Evolutionary conservation across 495 filamentous ascomycete genomes (phyloP).

Genomic region (Paragyromitra xinjiangensis): DNA sequence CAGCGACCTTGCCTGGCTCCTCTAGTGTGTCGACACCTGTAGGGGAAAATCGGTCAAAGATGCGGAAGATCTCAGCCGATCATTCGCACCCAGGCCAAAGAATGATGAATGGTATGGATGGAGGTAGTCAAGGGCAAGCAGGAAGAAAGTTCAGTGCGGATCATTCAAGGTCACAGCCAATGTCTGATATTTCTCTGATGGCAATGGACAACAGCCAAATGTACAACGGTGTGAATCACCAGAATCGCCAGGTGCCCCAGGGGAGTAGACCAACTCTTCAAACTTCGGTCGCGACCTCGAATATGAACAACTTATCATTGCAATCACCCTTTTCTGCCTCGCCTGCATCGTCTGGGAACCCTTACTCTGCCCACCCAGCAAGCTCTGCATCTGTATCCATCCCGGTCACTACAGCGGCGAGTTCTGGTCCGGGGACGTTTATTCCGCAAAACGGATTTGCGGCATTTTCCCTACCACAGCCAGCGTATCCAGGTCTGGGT

Average conservation of each 20-base stretch:
- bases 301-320: conserved; percentile 49
- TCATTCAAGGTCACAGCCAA: conserved; percentile 43
- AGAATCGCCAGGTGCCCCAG: conserved; percentile 39
- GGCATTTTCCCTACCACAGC: conserved; percentile 67
- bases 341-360: conserved; percentile 36
- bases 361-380: conserved; percentile 40
- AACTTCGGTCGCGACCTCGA: conserved; percentile 52
- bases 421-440: conserved; percentile 41
- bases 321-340: conserved; percentile 56
- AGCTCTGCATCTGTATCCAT: conserved; percentile 37
- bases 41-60: conserved; percentile 49
- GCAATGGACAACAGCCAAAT: conserved; percentile 42
- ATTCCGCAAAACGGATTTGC: conserved; percentile 37
- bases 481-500: conserved; percentile 61
- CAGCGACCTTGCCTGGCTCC: conserved; percentile 50
- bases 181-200: conserved; percentile 40
- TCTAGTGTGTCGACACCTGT: conserved; percentile 46
- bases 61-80: conserved; percentile 49
- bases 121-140: conserved; percentile 23
- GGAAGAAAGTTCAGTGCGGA: conserved; percentile 51
- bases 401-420: conserved; percentile 43
- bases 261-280: conserved; percentile 54
- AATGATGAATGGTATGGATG: conserved; percentile 46
- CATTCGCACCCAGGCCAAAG: conserved; percentile 48
- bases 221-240: conserved; percentile 39